Conservation (phyloP, 768 basidiomycete species). For the Strobilomyces echinocephalus region DNA sequence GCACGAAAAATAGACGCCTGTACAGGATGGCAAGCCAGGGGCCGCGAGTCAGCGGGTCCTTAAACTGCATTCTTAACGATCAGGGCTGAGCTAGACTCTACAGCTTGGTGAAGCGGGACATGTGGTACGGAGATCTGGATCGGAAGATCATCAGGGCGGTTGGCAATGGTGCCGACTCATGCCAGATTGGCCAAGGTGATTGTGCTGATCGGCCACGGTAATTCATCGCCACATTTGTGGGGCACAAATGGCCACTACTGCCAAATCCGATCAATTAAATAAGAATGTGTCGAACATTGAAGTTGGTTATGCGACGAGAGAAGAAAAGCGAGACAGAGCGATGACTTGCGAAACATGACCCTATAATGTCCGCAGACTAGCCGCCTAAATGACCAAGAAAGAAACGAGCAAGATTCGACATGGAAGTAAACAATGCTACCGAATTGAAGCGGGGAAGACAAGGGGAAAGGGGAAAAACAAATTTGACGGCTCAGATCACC, state of each 20-base stretch:
- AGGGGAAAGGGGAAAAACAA: background rate
- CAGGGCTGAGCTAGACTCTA: conserved; percentile 3
- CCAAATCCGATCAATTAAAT: conserved; percentile 5
- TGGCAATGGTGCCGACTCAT: background rate
- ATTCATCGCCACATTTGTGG: background rate
- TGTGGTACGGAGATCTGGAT: conserved; percentile 8
- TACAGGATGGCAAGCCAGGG: conserved; percentile 23
- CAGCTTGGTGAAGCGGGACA: conserved; percentile 21
- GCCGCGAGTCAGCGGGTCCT: background rate
- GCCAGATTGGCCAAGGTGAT: background rate
- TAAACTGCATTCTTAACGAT: background rate
- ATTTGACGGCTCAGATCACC: conserved; percentile 1
- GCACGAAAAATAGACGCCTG: conserved; percentile 9
- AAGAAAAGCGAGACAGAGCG: background rate
- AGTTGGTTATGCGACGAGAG: background rate
- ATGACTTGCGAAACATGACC: background rate
- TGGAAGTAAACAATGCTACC: background rate
- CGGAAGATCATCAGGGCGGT: background rate
- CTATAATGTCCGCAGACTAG: conserved; percentile 10
- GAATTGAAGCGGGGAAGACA: background rate
- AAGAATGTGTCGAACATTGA: background rate
- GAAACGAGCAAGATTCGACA: background rate
- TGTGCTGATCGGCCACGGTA: background rate
- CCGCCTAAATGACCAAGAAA: background rate
- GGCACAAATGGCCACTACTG: background rate